Evolutionary conservation across 768 basidiomycete genomes (phyloP).

Genomic region (Russula sp.): DNA sequence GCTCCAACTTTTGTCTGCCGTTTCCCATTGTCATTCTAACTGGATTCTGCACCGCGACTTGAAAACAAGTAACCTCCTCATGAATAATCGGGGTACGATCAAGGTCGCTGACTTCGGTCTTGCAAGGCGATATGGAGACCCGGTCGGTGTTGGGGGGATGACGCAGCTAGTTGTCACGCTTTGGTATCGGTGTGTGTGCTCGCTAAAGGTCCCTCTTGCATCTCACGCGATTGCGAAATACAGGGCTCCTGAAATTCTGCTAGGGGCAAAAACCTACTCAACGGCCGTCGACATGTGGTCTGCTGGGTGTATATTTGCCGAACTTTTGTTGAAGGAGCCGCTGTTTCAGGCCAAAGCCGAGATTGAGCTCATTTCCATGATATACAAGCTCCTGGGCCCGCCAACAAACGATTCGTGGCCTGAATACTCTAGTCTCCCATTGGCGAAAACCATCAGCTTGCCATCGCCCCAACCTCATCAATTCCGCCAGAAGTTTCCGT

Average conservation of each 20-base stretch:
- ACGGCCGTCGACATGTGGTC: conserved; percentile 99
- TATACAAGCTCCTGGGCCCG: conserved; percentile 92
- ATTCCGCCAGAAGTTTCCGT: conserved; percentile 81
- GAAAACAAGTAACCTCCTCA: conserved; percentile 94
- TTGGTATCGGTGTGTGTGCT: conserved; percentile 83
- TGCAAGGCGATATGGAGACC: conserved; percentile 93
- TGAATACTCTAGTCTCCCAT: conserved; percentile 69
- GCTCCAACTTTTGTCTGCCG: conserved; percentile 88
- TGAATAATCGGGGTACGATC: conserved; percentile 99
- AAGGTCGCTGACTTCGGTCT: conserved; percentile 99
- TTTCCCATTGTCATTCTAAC: conserved; percentile 88
- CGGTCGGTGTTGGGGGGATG: conserved; percentile 92
- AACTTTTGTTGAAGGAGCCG: conserved; percentile 90
- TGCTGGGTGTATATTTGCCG: conserved; percentile 97
- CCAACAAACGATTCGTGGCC: conserved; percentile 88
- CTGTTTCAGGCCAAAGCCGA: conserved; percentile 98
- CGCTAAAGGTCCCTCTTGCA: conserved; percentile 14
- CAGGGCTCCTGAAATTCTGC: conserved; percentile 91
- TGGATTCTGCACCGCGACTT: conserved; percentile 98
- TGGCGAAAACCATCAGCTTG: conserved; percentile 71
- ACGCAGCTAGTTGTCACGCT: conserved; percentile 97
- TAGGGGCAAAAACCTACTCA: conserved; percentile 90
- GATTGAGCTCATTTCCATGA: conserved; percentile 86
- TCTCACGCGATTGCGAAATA: neutral
- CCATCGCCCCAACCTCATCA: conserved; percentile 69